Conservation (phyloP, 2,329 filamentous ascomycete genomes). For the Chaetothyriales sp. region DNA sequence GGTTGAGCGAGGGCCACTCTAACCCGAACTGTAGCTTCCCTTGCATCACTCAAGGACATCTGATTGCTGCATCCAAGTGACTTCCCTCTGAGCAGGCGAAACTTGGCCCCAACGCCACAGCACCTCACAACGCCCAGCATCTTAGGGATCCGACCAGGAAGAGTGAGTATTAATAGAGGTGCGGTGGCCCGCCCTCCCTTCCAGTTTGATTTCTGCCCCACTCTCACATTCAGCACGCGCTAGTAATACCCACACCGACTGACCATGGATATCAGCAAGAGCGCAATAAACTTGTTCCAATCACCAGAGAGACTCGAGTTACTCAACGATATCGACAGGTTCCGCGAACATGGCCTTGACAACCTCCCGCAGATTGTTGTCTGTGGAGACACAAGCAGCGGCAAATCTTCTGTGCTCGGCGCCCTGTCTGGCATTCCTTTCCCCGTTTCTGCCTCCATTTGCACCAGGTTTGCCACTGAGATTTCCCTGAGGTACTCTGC, state of each 20-base stretch:
- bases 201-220: neutral
- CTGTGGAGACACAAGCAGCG: slow-evolving; percentile 50
- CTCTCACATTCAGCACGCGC: too few relatives aligned
- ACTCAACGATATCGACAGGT: slow-evolving; percentile 44
- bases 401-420: slow-evolving; percentile 48
- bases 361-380: slow-evolving; percentile 48
- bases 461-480: slow-evolving; percentile 50
- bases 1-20: too few relatives aligned
- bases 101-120: too few relatives aligned
- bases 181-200: neutral
- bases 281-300: slow-evolving; percentile 5
- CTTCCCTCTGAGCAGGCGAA: too few relatives aligned
- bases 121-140: too few relatives aligned
- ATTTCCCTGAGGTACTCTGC: slow-evolving; percentile 36
- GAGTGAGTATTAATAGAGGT: too few relatives aligned
- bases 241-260: too few relatives aligned
- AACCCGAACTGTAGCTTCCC: too few relatives aligned
- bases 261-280: slow-evolving; percentile 6
- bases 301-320: slow-evolving; percentile 41
- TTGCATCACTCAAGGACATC: too few relatives aligned
- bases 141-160: too few relatives aligned
- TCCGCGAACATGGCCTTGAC: slow-evolving; percentile 37
- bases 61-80: too few relatives aligned
- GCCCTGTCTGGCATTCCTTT: slow-evolving; percentile 51
- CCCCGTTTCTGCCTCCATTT: slow-evolving; percentile 45